phyloP scores from a whole-genome alignment of 768 basidiomycete genomes.

The Auricularia sp. region DNA sequence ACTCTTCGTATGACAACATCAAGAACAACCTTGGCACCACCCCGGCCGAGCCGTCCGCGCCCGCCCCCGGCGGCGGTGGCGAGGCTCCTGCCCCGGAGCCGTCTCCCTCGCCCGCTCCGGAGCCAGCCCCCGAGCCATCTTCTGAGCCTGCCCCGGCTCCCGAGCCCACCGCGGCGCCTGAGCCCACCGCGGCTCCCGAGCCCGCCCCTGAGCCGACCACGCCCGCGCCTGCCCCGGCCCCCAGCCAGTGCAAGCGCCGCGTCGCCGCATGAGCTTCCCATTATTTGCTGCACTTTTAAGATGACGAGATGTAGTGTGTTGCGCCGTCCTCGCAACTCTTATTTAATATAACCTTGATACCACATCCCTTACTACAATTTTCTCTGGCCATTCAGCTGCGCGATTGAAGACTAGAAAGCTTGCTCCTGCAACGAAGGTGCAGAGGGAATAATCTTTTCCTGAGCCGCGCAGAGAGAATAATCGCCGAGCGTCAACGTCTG shows the following conservation, averaged over 20 bases:
- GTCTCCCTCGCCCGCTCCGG: neutral
- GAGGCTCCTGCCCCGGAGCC: neutral
- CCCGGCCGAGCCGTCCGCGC: neutral
- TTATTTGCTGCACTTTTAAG: neutral
- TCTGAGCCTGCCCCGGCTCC: neutral
- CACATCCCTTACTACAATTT: neutral
- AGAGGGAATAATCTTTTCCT: too few species aligned
- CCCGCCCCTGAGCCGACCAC: neutral
- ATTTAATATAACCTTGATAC: neutral
- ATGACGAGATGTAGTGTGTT: neutral
- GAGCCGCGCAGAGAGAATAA: too few species aligned
- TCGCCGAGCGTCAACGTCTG: too few species aligned
- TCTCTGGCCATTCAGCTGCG: neutral
- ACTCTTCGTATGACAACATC: conserved; percentile 64
- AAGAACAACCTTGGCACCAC: neutral
- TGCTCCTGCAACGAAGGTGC: too few species aligned
- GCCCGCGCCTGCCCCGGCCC: neutral
- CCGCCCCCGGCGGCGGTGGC: neutral
- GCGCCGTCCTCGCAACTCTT: neutral
- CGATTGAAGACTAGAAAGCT: neutral
- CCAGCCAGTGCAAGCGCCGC: neutral
- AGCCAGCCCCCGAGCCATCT: neutral
- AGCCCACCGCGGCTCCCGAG: neutral
- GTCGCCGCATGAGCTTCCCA: neutral
- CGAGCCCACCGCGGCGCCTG: neutral